Evolutionary conservation across 2,329 filamentous ascomycete genomes (phyloP).

Genomic region (Venturia nashicola): DNA sequence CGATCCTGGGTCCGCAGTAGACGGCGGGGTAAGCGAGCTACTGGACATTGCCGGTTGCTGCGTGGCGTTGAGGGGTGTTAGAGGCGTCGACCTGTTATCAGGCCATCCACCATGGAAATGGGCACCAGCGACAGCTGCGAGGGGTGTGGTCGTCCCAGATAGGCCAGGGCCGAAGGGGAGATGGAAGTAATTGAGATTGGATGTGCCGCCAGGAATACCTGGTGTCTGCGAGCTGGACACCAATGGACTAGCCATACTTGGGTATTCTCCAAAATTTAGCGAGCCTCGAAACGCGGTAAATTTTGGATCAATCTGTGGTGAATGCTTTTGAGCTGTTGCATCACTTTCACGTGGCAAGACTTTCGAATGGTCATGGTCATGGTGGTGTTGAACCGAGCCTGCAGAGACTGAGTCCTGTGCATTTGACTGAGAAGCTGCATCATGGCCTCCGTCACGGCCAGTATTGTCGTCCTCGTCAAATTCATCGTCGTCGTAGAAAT

Average conservation of each 20-base stretch:
- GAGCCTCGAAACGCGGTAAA: slow-evolving; percentile 5
- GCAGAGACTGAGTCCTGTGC: slow-evolving; percentile 3
- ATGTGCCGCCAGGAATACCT: slow-evolving; percentile 56
- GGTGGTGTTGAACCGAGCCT: background rate
- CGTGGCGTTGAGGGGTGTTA: background rate
- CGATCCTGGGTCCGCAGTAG: slow-evolving; percentile 31
- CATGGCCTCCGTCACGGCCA: slow-evolving; percentile 2
- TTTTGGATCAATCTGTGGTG: slow-evolving; percentile 31
- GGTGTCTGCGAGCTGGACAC: slow-evolving; percentile 25
- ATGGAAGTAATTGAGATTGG: slow-evolving; percentile 65
- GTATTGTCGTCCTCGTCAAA: background rate
- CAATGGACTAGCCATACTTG: background rate
- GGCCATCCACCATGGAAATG: slow-evolving; percentile 44
- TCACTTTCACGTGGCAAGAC: slow-evolving; percentile 6
- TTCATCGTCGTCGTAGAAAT: slow-evolving; percentile 83
- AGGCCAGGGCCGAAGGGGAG: slow-evolving; percentile 59
- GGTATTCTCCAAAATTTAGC: background rate
- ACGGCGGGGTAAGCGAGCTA: slow-evolving; percentile 34
- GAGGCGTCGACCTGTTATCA: slow-evolving; percentile 1
- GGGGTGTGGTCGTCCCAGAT: slow-evolving; percentile 65
- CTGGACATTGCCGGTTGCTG: slow-evolving; percentile 23
- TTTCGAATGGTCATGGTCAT: background rate
- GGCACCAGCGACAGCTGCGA: slow-evolving; percentile 67
- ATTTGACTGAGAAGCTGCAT: background rate
- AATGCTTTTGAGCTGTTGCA: slow-evolving; percentile 1